Evolutionary conservation across 176 grass and related monocot genomes (phyloP), one percentile per base, ranked within the genome.

Genomic region (Lolium perenne): DNA sequence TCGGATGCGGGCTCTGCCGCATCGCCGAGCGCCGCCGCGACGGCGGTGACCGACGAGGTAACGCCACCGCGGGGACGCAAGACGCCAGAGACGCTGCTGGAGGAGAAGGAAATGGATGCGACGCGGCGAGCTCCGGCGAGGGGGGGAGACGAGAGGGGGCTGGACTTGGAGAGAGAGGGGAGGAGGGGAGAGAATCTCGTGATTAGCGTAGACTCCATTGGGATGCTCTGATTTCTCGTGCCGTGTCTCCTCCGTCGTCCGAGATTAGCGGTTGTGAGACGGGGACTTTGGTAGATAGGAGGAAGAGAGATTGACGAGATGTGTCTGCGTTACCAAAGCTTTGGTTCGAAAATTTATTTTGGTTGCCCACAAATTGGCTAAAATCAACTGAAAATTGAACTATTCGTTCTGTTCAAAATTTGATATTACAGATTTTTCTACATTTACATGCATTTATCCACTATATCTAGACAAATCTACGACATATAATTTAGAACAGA

Each of bases 171-270:
- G 70, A 78, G 71, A 46, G 45, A 50, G 57, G 18, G 38, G 69
- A 82, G 35, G 43, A 76, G 47, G 70, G 80, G 81, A 50, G 14
- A 54, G 22, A 56, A 66, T 82, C 41, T 85, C 35, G 80, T 80
- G 77, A 88, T 88, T 64, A 82, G 66, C 60, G 83, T 60, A 71
- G 90, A 80, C 86, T 91, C 93, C 93, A 92, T 94, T 58, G 38
- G 22, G 71, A 77, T 6, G 48, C 9, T 64, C 46, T 12, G 78
- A 78, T 62, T 57, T 81, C 26, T 35, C 80, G 79, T 16, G 4
- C 41, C 40, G 5, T 6, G 40, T 71, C 41, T 45, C 41, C 51
- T 40, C 59, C 29, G 13, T 21, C 68, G 56, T 9, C 66, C 32
- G 21, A 25, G 41, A 55, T 43, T 53, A 16, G 54, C 17, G 17